Evolutionary conservation across 2,329 filamentous ascomycete species (phyloP).

Genomic region (Thielaviopsis euricoi): DNA sequence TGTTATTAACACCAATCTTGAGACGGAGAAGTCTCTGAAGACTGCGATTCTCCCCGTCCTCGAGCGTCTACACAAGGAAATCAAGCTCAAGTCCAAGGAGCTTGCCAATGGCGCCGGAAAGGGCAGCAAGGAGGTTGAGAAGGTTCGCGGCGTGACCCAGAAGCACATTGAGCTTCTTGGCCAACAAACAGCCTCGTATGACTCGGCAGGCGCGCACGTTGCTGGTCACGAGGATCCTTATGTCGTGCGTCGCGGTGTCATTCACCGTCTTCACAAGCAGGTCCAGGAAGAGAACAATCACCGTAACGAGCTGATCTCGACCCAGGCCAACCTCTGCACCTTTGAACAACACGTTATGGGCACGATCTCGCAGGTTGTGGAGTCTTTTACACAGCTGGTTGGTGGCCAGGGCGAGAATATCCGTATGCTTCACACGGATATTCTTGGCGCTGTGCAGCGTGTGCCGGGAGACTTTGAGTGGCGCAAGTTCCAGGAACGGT

Average conservation of each 20-base stretch:
- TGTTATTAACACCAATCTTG: constrained; percentile 72
- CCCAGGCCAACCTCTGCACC: constrained; percentile 77
- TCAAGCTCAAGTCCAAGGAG: constrained; percentile 93
- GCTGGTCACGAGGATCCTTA: constrained; percentile 71
- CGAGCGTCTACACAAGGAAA: constrained; percentile 81
- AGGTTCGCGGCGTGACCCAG: constrained; percentile 69
- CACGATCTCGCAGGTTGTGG: constrained; percentile 67
- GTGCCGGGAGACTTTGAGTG: constrained; percentile 82
- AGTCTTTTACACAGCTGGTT: constrained; percentile 67
- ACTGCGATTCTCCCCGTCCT: constrained; percentile 73
- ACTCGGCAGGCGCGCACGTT: constrained; percentile 57
- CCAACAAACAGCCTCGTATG: constrained; percentile 65
- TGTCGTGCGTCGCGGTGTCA: constrained; percentile 62
- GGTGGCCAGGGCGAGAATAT: constrained; percentile 69
- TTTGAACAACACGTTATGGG: constrained; percentile 80
- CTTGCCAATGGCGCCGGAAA: constrained; percentile 66
- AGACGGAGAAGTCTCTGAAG: constrained; percentile 84
- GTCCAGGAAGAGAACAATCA: constrained; percentile 93
- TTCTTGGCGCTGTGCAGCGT: constrained; percentile 58
- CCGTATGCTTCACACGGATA: constrained; percentile 67
- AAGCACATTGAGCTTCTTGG: constrained; percentile 93
- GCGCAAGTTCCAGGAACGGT: constrained; percentile 64
- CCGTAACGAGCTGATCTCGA: constrained; percentile 71
- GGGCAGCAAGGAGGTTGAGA: constrained; percentile 79
- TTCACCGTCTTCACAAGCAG: constrained; percentile 78